Conservation (phyloP, 148 eudicot species). For the Persicaria tinctoria region DNA sequence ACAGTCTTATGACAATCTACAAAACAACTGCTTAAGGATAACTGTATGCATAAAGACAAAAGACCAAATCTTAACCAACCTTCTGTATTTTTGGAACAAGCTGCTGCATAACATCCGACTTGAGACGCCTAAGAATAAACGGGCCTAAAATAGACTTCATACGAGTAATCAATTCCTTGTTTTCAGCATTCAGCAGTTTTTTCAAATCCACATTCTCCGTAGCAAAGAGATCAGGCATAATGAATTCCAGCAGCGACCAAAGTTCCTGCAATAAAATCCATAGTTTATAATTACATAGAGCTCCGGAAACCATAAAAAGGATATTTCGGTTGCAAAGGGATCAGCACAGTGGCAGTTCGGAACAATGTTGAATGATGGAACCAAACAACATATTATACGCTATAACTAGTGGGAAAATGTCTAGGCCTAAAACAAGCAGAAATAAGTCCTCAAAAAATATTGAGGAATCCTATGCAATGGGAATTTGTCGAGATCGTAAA, state of each 20-base stretch:
- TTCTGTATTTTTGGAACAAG: constrained; percentile 75
- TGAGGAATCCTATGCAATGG: background rate
- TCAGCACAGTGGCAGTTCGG: background rate
- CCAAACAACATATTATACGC: background rate
- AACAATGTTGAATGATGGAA: constrained; percentile 1
- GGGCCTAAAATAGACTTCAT: constrained; percentile 98
- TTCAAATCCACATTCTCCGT: constrained; percentile 89
- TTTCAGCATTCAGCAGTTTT: constrained; percentile 68
- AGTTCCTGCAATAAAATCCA: constrained; percentile 63
- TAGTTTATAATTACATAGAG: background rate
- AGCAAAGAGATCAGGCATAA: constrained; percentile 90
- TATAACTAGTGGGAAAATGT: background rate
- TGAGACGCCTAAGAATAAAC: constrained; percentile 84
- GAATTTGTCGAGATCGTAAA: background rate
- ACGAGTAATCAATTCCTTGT: constrained; percentile 61
- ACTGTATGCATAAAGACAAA: background rate
- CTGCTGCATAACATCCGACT: constrained; percentile 97
- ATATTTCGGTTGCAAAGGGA: background rate
- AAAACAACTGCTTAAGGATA: background rate
- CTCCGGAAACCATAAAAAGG: constrained; percentile 9
- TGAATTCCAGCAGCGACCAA: constrained; percentile 97
- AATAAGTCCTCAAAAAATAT: background rate
- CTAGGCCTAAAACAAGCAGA: background rate
- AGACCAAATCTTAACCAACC: constrained; percentile 28
- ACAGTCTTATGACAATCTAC: background rate